Evolutionary conservation across 129 eudicot species (phyloP).

Genomic region (Calendula officinalis): DNA sequence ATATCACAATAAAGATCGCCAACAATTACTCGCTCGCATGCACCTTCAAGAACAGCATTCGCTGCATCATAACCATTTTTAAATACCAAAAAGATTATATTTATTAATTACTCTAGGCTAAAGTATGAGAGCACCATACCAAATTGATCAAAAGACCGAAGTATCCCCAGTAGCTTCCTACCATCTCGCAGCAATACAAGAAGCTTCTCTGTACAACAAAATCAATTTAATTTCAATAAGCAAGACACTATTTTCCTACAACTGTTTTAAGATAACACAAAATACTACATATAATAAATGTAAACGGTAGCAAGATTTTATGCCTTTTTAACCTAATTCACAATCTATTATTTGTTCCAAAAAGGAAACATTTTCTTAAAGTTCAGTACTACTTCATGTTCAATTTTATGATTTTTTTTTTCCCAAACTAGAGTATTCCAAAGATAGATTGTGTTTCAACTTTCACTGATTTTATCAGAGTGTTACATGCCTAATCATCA

Average conservation of each 20-base stretch:
- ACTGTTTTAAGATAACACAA: too few relatives aligned
- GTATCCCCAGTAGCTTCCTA: slow-evolving; percentile 47
- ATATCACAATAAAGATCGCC: slow-evolving; percentile 40
- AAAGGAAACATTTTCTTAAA: too few relatives aligned
- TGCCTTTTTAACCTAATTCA: too few relatives aligned
- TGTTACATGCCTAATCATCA: too few relatives aligned
- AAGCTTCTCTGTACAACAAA: slow-evolving; percentile 37
- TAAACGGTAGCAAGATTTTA: too few relatives aligned
- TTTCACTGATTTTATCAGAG: too few relatives aligned
- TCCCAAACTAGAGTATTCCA: too few relatives aligned
- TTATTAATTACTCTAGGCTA: background rate
- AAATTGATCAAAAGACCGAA: slow-evolving; percentile 56
- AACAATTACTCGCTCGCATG: slow-evolving; percentile 40
- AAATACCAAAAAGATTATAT: background rate
- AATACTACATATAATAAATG: too few relatives aligned
- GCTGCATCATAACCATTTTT: slow-evolving; percentile 25
- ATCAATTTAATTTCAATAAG: background rate
- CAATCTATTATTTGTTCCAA: too few relatives aligned
- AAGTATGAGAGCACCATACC: slow-evolving; percentile 27
- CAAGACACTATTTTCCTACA: background rate
- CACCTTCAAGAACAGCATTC: slow-evolving; percentile 42
- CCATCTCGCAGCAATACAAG: slow-evolving; percentile 51
- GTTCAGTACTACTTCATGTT: too few relatives aligned
- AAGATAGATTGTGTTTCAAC: too few relatives aligned
- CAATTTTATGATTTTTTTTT: too few relatives aligned